Conservation (phyloP, 2,329 filamentous ascomycete species). For the Trichoderma harzianum region DNA sequence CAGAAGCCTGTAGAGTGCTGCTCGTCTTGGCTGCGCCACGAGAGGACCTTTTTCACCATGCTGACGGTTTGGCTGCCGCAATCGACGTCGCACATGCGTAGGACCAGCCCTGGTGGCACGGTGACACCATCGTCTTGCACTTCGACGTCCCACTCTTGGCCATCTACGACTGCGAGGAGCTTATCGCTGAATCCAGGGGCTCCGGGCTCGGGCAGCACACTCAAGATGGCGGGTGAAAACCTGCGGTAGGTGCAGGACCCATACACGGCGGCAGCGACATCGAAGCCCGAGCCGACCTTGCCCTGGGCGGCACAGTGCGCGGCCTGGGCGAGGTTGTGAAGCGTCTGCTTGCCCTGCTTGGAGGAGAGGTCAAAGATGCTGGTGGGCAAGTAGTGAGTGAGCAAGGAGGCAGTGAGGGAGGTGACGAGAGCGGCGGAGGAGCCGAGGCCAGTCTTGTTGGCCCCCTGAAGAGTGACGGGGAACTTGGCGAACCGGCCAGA, state of each 20-base stretch:
- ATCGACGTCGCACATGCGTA: conserved; percentile 95
- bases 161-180: conserved; percentile 65
- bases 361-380: conserved; percentile 55
- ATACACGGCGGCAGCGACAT: conserved; percentile 89
- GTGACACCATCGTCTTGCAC: conserved; percentile 66
- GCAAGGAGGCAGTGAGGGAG: conserved; percentile 71
- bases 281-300: conserved; percentile 93
- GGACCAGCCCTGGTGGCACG: conserved; percentile 68
- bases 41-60: conserved; percentile 90
- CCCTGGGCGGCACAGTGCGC: conserved; percentile 95
- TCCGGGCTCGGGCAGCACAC: conserved; percentile 63
- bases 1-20: conserved; percentile 68
- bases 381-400: conserved; percentile 68
- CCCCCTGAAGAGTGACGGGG: conserved; percentile 67
- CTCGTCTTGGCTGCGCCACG: conserved; percentile 68
- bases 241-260: conserved; percentile 87
- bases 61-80: conserved; percentile 89
- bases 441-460: conserved; percentile 93
- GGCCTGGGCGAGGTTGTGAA: conserved; percentile 93
- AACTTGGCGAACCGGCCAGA: conserved; percentile 70
- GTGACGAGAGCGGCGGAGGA: conserved; percentile 94
- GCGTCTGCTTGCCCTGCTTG: conserved; percentile 51
- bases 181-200: conserved; percentile 62
- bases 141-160: conserved; percentile 73
- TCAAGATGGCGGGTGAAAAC: conserved; percentile 79